These are phyloP conservation scores for Phlebopus sp. DNA, from an alignment of 1,284 basidiomycete species.

Conservation along the genomic window DNA sequence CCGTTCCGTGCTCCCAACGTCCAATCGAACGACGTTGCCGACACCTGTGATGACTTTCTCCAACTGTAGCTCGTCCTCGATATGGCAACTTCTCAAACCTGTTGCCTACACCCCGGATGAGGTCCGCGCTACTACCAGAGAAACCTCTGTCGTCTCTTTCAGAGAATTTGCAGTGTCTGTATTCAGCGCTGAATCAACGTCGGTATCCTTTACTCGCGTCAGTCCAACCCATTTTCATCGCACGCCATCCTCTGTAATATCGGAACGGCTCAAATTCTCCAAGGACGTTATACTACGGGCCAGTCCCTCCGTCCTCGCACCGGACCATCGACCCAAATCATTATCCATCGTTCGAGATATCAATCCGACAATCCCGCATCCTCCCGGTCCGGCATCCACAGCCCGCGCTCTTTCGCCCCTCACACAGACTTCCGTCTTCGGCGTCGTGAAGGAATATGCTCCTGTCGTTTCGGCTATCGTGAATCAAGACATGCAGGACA, in stretches of 20 bases:
- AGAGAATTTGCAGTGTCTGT: constrained; percentile 59
- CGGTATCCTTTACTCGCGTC: constrained; percentile 17
- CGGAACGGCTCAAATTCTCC: constrained; percentile 32
- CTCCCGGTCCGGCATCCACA: constrained; percentile 10
- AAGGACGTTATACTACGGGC: constrained; percentile 43
- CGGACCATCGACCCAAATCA: constrained; percentile 29
- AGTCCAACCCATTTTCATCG: constrained; percentile 22
- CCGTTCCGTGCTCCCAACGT: constrained; percentile 48
- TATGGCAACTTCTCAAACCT: constrained; percentile 33
- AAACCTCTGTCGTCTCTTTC: constrained; percentile 32
- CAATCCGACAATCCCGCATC: constrained; percentile 9
- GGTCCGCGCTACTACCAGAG: constrained; percentile 30
- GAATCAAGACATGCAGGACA: constrained; percentile 52
- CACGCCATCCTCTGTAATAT: constrained; percentile 26
- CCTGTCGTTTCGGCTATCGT: constrained; percentile 42
- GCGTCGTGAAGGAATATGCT: constrained; percentile 46
- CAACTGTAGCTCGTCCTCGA: constrained; percentile 23
- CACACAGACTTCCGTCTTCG: constrained; percentile 25
- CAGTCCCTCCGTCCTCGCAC: constrained; percentile 26
- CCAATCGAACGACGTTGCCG: constrained; percentile 29
- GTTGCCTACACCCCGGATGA: constrained; percentile 37
- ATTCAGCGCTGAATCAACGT: constrained; percentile 35
- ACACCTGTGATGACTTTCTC: constrained; percentile 9
- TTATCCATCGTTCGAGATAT: constrained; percentile 27
- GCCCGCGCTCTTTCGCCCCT: constrained; percentile 31